These are phyloP conservation scores for Aspergillus olivimuriae DNA, from an alignment of 495 filamentous ascomycete genomes.

Conservation along the genomic window DNA sequence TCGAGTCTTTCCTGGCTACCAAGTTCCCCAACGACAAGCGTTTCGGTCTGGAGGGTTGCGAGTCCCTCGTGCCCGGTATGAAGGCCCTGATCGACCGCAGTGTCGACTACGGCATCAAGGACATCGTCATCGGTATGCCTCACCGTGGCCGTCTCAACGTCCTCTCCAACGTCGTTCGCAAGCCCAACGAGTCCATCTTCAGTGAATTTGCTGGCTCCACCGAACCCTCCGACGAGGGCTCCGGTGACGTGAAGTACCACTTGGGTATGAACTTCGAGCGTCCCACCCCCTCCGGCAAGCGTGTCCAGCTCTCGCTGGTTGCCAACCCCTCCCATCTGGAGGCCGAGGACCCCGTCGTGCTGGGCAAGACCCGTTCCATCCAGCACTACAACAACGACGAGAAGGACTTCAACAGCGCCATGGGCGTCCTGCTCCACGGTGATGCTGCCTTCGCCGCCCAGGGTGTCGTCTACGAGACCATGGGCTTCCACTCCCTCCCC, in stretches of 20 bases:
- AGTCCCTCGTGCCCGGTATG: constrained; percentile 96
- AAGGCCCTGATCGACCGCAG: constrained; percentile 97
- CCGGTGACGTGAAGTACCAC: constrained; percentile 98
- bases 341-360: constrained; percentile 94
- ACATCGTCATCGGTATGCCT: constrained; percentile 98
- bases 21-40: constrained; percentile 99
- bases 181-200: constrained; percentile 99
- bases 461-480: constrained; percentile 95
- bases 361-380: constrained; percentile 95
- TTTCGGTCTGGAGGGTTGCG: constrained; percentile 95
- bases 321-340: constrained; percentile 98
- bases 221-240: constrained; percentile 89
- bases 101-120: constrained; percentile 96
- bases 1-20: constrained; percentile 87
- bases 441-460: constrained; percentile 96
- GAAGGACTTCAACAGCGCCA: constrained; percentile 75
- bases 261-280: constrained; percentile 99
- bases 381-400: constrained; percentile 99
- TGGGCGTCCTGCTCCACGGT: constrained; percentile 93
- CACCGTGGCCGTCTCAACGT: constrained; percentile 98
- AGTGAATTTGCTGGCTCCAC: constrained; percentile 90
- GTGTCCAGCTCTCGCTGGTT: constrained; percentile 94
- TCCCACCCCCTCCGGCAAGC: constrained; percentile 95
- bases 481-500: constrained; percentile 93
- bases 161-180: constrained; percentile 95